Evolutionary conservation across 306 rosid genomes (phyloP), one percentile per base, ranked within the genome.

Genomic region (Trifolium repens): DNA sequence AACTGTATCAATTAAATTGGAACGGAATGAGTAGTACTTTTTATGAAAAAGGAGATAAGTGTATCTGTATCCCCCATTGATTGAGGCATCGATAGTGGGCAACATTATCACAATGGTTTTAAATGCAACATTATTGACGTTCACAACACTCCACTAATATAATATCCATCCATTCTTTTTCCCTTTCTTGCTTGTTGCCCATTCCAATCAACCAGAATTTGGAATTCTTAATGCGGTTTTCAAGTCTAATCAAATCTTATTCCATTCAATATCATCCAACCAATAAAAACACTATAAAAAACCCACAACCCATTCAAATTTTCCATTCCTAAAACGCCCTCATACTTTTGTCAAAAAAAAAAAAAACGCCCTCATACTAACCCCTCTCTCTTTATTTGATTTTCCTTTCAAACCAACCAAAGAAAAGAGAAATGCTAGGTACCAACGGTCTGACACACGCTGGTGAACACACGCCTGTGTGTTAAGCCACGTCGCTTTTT

Each of bases 21-120:
- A 0, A 17, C 19, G 0, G 19, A 17, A 17, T 0, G 19, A 17
- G 19, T 17, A 17, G 2, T 26, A 26, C 35, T 32, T 32, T 32
- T 32, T 32, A 32, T 5, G 5, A 10, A 19, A 68, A 54, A 69
- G 65, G 54, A 60, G 37, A 60, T 37, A 49, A 49, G 72, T 47
- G 61, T 19, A 49, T 34, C 40, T 13, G 74, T 35, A 24, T n/a
- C 71, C 16, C 16, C 79, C 84, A 80, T 34, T 63, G 78, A 81
- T 81, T 63, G 74, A 70, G 77, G 84, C 81, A 42, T 50, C 47
- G 77, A 81, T 70, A 75, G 69, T 75, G 84, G 84, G 35, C 37
- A 70, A 27, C 62, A 69, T 52, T 62, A 75, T 80, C 72, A 58
- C 50, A 75, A 53, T 42, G 44, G 24, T 69, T 81, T 70, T 70